Evolutionary conservation across 1,284 basidiomycete species (phyloP), one percentile per base, ranked within the genome.

Genomic region (Coniophora puteana): DNA sequence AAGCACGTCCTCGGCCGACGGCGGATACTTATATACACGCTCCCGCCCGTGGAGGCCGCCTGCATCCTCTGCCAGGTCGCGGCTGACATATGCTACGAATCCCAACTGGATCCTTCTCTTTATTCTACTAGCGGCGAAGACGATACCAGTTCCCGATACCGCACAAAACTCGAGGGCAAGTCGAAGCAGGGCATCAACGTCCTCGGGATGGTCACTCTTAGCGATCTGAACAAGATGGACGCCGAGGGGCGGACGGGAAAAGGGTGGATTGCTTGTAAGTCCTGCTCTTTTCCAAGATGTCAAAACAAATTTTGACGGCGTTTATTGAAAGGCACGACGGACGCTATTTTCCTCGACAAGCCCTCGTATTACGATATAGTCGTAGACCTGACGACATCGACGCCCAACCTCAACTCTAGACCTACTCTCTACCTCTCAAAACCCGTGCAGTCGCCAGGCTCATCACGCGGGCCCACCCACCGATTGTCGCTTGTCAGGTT

Each of bases 311-410:
- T 14, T 23, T 20, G 25, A 26, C 24, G 13, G 10, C n/a, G n/a
- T n/a, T n/a, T n/a, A 31, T 45, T 30, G 25, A n/a, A 24, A 78
- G 75, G 77, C 56, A 89, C 88, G 8, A 88, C 87, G 0, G 88
- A 90, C 48, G 80, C 85, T 2, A 76, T 90, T 14, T 89, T 86
- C 63, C 66, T 88, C 20, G 87, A 90, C 51, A 86, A 80, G 55
- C 82, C 86, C 1, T 64, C 74, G 3, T 77, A 77, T 52, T 90
- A 88, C 52, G 87, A 89, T 57, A 68, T 89, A 4, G 62, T 89
- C 36, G 78, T 90, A 45, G 85, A 90, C 59, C 64, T 89, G 31
- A 84, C 83, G 24, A 78, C 81, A 8, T 74, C 73, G 5, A 78
- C 76, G 5, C 74, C 74, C 3, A 71, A 68, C 53, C 73, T 71